Base-by-base conservation (phyloP, 2,329 filamentous ascomycete species). In the Juglanconis juglandina region DNA sequence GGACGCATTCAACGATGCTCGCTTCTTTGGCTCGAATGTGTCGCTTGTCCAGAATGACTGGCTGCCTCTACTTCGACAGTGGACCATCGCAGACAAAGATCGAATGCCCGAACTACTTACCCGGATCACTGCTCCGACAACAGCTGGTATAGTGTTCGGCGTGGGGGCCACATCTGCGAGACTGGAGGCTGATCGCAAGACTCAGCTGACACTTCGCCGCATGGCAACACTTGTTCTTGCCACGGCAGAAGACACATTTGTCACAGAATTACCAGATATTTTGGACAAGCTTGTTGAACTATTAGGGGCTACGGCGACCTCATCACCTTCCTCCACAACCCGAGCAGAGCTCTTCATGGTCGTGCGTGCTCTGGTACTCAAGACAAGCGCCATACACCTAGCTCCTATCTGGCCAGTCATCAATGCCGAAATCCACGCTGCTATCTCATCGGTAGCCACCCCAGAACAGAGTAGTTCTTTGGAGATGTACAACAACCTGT, bases 81-180 rank as follows among this genome's bases (percentile, higher is more conserved):
- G 93, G 90, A 83, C 87, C 3, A 77, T 93, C 13, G 85, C 85
- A 14, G 95, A 99, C 73, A 97, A 96, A 75, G 93, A 97, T 58
- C 87, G 90, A 51, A 83, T 99, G 75, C 79, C 87, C 0, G 95
- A 99, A 63, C 79, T 97, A 4, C 76, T 98, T 8, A 81, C 84
- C 42, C 88, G 92, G 24, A 84, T 99, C 63, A 87, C 87, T 5
- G 85, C 93, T 4, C 95, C 95, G 5, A 92, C 93, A 1, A 94
- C 93, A 13, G 95, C 96, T 0, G 95, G 95, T 8, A 96, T 99
- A 67, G 94, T 99, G 71, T 99, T 99, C 69, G 95, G 95, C n/a
- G 95, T 99, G 0, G 96, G 96, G 10, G 95, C 95, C 6, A 92
- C 91, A 30, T 96, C 93, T 48, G 95, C 95, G 41, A 84, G 95